These are phyloP conservation scores for Neonectria faginata DNA, from an alignment of 2,329 filamentous ascomycete genomes.

Conservation along the genomic window DNA sequence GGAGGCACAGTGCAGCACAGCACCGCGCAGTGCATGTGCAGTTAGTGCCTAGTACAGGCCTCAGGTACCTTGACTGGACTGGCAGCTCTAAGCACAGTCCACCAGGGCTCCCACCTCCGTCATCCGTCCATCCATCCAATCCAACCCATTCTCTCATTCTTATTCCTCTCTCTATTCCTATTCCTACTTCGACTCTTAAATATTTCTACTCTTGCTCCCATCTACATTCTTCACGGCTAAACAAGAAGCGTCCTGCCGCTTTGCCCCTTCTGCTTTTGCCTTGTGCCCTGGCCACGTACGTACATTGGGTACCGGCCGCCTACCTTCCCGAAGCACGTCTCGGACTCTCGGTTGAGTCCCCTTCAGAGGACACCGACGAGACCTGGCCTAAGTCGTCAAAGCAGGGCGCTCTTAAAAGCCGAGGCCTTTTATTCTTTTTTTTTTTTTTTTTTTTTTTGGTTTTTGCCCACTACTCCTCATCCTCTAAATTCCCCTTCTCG, in stretches of 20 bases:
- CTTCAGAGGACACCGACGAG: background rate
- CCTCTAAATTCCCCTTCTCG: background rate
- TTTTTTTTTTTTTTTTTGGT: background rate
- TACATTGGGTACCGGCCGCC: background rate
- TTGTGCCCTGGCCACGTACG: background rate
- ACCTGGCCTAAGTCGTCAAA: background rate
- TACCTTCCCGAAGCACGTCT: background rate
- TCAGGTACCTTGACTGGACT: background rate
- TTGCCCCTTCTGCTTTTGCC: background rate
- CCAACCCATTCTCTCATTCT: slow-evolving; percentile 6
- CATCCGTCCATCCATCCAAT: slow-evolving; percentile 3
- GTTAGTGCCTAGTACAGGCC: background rate
- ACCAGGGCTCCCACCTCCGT: slow-evolving; percentile 1
- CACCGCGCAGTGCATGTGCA: background rate
- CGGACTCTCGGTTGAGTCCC: background rate
- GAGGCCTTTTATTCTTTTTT: slow-evolving; percentile 4
- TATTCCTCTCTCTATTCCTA: slow-evolving; percentile 13
- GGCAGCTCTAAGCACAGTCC: background rate
- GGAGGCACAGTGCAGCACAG: background rate
- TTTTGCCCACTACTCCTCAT: background rate
- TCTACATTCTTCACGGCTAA: background rate
- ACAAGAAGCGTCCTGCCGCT: background rate
- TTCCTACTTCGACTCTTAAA: background rate
- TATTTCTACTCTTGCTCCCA: background rate
- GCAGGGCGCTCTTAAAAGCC: slow-evolving; percentile 9